phyloP scores from a whole-genome alignment of 441 rosid genomes.

The Theobroma grandiflorum region DNA sequence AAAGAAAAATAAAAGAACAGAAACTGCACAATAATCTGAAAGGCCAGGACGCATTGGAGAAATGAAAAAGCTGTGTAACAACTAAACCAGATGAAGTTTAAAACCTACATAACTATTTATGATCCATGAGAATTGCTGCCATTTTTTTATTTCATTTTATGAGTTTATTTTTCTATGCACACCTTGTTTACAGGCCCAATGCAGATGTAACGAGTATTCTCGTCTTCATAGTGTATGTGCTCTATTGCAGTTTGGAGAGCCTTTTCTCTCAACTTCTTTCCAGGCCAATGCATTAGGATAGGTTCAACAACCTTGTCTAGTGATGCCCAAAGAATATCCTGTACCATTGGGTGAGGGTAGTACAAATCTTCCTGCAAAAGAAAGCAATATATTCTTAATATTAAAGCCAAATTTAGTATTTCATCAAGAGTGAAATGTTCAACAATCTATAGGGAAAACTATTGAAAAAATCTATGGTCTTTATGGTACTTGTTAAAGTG shows the following conservation, averaged over 20 bases:
- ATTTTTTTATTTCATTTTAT: not conserved
- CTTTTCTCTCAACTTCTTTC: constrained; percentile 82
- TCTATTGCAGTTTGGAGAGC: constrained; percentile 63
- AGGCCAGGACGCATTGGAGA: not conserved
- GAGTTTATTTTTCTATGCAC: constrained; percentile 30
- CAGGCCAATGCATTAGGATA: constrained; percentile 84
- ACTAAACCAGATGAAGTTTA: not conserved
- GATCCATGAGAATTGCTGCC: not conserved
- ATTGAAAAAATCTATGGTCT: not conserved
- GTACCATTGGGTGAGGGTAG: constrained; percentile 77
- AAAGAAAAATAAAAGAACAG: not conserved
- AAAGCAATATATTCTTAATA: constrained; percentile 14
- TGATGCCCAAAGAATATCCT: constrained; percentile 75
- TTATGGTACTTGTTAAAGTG: not conserved
- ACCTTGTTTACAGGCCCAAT: constrained; percentile 98
- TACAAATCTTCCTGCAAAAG: constrained; percentile 70
- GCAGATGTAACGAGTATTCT: constrained; percentile 90
- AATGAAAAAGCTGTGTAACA: not conserved
- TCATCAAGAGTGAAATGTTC: not conserved
- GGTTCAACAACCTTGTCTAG: constrained; percentile 67
- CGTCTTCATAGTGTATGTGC: constrained; percentile 95
- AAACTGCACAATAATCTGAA: constrained; percentile 16
- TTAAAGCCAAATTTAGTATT: constrained; percentile 7
- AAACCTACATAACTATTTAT: not conserved
- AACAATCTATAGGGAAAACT: not conserved